These are phyloP conservation scores for Leishmania amazonensis DNA, from an alignment of 208 protist genomes.

Conservation along the genomic window DNA sequence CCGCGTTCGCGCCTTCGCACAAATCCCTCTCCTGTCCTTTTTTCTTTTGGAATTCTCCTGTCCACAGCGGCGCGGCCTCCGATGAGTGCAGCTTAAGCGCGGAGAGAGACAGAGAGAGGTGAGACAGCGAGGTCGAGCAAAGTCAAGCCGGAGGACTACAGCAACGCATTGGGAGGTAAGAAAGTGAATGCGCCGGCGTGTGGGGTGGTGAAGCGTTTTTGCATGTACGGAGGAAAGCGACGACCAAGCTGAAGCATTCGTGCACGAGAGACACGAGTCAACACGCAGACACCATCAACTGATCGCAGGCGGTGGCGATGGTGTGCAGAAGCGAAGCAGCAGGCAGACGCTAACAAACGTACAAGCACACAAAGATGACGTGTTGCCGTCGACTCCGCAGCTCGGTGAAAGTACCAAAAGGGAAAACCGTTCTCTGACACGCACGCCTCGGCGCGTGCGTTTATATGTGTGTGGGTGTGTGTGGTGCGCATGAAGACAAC, in stretches of 20 bases:
- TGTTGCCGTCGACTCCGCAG: not conserved
- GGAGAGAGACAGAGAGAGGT: not conserved
- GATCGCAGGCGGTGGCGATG: not conserved
- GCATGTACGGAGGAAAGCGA: not conserved
- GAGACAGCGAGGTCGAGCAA: not conserved
- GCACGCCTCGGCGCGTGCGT: no score
- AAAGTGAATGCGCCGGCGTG: not conserved
- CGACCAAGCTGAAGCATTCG: not conserved
- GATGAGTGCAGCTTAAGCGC: not conserved
- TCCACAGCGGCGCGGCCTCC: not conserved
- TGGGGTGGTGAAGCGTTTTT: conserved; percentile 1
- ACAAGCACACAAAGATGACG: not conserved
- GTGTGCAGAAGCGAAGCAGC: not conserved
- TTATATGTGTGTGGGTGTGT: not conserved
- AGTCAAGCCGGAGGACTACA: not conserved
- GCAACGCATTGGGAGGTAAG: not conserved
- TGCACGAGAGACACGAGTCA: not conserved
- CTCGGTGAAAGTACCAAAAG: not conserved
- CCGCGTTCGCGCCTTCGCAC: not conserved
- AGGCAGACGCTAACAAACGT: not conserved
- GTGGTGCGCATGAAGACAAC: not conserved
- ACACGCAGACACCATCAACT: not conserved
- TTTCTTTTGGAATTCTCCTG: not conserved
- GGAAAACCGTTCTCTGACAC: not conserved
- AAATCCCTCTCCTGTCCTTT: not conserved